These are phyloP conservation scores for Boletus vermiculosoides DNA, from an alignment of 768 basidiomycete genomes.

Conservation along the genomic window DNA sequence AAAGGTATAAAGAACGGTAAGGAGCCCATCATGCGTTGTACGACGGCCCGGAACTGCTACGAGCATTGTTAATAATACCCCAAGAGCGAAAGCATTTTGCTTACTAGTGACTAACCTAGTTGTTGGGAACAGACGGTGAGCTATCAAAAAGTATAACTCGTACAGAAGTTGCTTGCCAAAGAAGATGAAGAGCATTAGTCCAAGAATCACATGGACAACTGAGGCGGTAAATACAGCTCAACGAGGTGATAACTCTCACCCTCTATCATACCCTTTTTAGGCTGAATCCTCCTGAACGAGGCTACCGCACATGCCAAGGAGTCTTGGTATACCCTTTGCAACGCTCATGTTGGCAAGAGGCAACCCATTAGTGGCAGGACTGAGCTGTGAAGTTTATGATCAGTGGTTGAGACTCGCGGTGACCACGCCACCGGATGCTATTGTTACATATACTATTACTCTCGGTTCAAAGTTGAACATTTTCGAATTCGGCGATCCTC, in stretches of 20 bases:
- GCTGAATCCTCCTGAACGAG: neutral
- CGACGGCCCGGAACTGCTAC: neutral
- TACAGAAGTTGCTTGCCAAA: too few relatives aligned
- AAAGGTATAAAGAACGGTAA: neutral
- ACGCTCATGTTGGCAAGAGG: neutral
- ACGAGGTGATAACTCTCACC: neutral
- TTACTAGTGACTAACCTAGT: neutral
- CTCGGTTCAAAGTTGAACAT: conserved; percentile 15
- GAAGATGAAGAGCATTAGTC: neutral
- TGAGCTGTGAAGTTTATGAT: neutral
- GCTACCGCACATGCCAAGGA: neutral
- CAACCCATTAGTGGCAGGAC: neutral
- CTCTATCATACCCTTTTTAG: neutral
- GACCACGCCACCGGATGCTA: neutral
- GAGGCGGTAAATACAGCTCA: neutral
- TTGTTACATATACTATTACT: neutral
- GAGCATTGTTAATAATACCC: neutral
- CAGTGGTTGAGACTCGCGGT: neutral
- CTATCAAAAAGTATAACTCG: too few relatives aligned
- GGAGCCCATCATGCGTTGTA: neutral
- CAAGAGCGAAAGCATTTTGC: neutral
- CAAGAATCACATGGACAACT: neutral
- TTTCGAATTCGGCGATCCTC: conserved; percentile 8
- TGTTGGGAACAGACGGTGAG: neutral
- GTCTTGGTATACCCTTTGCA: neutral